Evolutionary conservation across 306 rosid species (phyloP).

Genomic region (Alnus glutinosa): DNA sequence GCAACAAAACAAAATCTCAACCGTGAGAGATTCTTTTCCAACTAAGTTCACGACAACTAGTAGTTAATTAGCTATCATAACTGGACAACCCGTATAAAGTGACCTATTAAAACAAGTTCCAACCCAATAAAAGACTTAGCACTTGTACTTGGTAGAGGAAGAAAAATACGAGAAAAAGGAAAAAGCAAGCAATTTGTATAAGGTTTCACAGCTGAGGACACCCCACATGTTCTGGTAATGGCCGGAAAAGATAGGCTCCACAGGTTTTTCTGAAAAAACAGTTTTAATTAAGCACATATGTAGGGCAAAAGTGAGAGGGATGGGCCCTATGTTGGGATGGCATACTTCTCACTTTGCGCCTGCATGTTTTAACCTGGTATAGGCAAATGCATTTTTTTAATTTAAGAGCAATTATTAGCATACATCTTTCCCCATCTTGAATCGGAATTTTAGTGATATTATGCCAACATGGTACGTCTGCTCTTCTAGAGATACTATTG

Average conservation of each 20-base stretch:
- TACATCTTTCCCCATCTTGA: neutral
- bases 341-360: neutral
- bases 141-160: neutral
- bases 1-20: no score
- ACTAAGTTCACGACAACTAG: neutral
- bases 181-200: neutral
- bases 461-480: neutral
- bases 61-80: neutral
- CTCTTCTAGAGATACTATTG: neutral
- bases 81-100: neutral
- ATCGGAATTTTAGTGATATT: neutral
- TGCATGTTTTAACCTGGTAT: constrained; percentile 12
- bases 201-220: constrained; percentile 22
- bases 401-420: neutral
- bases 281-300: neutral
- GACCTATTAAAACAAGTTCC: neutral
- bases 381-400: constrained; percentile 12
- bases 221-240: constrained; percentile 26
- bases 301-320: neutral
- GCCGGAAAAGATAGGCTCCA: neutral
- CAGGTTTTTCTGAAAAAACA: constrained; percentile 9
- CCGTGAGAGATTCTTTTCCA: no score
- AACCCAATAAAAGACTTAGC: neutral
- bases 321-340: neutral
- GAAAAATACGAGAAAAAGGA: neutral